Evolutionary conservation across 129 eudicot genomes (phyloP).

Genomic region (Pulicaria dysenterica): DNA sequence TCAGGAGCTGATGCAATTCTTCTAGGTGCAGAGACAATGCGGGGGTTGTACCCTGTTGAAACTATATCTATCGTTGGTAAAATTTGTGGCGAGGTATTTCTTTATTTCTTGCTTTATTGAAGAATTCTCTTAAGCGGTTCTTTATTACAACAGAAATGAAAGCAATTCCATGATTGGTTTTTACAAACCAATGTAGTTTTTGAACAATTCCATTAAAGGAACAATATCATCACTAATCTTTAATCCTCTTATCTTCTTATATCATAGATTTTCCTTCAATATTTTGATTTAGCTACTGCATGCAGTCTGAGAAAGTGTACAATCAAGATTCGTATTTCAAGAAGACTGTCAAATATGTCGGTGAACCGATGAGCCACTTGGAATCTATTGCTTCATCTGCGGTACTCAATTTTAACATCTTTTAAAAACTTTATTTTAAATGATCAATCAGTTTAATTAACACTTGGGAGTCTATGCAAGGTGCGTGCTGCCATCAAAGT

Average conservation of each 20-base stretch:
- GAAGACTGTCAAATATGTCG: constrained; percentile 70
- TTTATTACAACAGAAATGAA: not conserved
- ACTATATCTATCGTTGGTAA: constrained; percentile 76
- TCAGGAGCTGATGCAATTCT: constrained; percentile 85
- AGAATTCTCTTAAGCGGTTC: not conserved
- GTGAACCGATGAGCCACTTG: constrained; percentile 86
- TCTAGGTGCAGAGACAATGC: constrained; percentile 83
- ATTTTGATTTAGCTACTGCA: constrained; percentile 6
- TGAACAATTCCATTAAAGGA: not conserved
- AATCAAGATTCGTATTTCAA: constrained; percentile 88
- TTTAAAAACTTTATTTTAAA: not conserved
- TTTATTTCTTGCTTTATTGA: not conserved
- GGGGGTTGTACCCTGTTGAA: constrained; percentile 80
- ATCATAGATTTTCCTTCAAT: not conserved
- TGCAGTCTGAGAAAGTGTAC: constrained; percentile 90
- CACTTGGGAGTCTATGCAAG: constrained; percentile 23
- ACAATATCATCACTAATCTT: not conserved
- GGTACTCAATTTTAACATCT: constrained; percentile 40
- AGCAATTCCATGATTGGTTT: not conserved
- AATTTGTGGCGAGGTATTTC: constrained; percentile 84
- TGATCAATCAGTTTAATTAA: not conserved
- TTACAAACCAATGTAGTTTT: not conserved
- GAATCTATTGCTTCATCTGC: constrained; percentile 95
- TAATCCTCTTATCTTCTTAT: not conserved
- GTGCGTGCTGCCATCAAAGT: constrained; percentile 94